A percentile compares a stretch with the other conserved stretches of the same genome.
Evolutionary conservation across 768 basidiomycete species (phyloP).

Genomic region (Gymnopilus dilepis): DNA sequence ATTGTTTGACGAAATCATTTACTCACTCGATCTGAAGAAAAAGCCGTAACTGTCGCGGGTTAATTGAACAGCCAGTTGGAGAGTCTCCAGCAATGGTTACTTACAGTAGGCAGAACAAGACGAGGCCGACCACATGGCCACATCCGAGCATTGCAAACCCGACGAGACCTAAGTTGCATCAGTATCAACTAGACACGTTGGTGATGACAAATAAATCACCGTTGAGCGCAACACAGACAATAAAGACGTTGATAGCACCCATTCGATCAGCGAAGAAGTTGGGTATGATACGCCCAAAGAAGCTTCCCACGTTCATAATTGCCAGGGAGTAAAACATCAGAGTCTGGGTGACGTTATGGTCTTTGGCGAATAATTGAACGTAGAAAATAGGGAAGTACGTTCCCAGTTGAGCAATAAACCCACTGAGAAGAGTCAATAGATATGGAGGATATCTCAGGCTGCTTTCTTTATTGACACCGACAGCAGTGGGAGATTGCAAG

Average conservation of each 20-base stretch:
- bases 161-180: background rate
- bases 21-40: slow-evolving; percentile 14
- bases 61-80: background rate
- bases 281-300: slow-evolving; percentile 36
- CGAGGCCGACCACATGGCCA: slow-evolving; percentile 1
- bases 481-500: background rate
- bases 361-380: slow-evolving; percentile 15
- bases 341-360: background rate
- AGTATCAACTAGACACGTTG: background rate
- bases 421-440: slow-evolving; percentile 2
- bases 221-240: slow-evolving; percentile 31
- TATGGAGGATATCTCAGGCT: slow-evolving; percentile 5
- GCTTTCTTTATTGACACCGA: background rate
- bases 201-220: slow-evolving; percentile 1
- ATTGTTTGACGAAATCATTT: background rate
- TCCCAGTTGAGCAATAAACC: slow-evolving; percentile 10
- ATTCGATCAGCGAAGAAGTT: slow-evolving; percentile 36
- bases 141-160: slow-evolving; percentile 16
- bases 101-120: slow-evolving; percentile 4
- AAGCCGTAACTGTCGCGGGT: slow-evolving; percentile 8
- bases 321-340: slow-evolving; percentile 31
- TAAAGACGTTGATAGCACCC: slow-evolving; percentile 38
- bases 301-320: slow-evolving; percentile 36
- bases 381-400: slow-evolving; percentile 15
- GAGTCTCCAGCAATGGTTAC: background rate